A percentile compares a stretch with the other conserved stretches of the same genome.
Conservation (phyloP, 2,329 filamentous ascomycete genomes). For the Pseudocercospora fijiensis region DNA sequence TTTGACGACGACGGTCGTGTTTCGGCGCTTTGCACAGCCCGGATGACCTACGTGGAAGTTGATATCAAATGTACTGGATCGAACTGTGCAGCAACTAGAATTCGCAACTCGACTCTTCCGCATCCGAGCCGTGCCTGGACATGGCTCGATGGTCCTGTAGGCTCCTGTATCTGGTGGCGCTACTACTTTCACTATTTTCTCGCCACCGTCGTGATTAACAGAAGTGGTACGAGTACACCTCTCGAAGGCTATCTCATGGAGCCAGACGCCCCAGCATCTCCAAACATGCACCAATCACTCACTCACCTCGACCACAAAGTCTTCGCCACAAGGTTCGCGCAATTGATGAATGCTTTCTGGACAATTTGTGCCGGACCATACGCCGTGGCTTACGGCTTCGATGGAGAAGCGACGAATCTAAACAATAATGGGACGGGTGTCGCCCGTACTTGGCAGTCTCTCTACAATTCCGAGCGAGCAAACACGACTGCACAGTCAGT, state of each 20-base stretch:
- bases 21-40: slow-evolving; percentile 2
- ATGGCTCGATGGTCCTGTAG: background rate
- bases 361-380: background rate
- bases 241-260: slow-evolving; percentile 8
- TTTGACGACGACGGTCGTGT: background rate
- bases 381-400: slow-evolving; percentile 1
- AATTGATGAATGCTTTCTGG: slow-evolving; percentile 6
- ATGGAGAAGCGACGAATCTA: background rate
- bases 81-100: background rate
- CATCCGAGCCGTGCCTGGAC: slow-evolving; percentile 6
- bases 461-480: background rate
- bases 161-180: background rate
- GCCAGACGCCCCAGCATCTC: slow-evolving; percentile 6
- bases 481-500: background rate
- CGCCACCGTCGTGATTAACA: background rate
- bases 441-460: background rate
- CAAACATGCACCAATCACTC: background rate
- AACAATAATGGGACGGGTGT: background rate
- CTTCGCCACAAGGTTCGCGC: background rate
- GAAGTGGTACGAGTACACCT: background rate
- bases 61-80: background rate
- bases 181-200: slow-evolving; percentile 7
- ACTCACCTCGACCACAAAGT: background rate
- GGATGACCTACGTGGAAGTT: slow-evolving; percentile 8
- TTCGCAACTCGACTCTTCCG: slow-evolving; percentile 4